Evolutionary conservation across 225 moss, liverwort and hornwort genomes (phyloP), one percentile per base, ranked within the genome.

Genomic region (Ulota crispa): DNA sequence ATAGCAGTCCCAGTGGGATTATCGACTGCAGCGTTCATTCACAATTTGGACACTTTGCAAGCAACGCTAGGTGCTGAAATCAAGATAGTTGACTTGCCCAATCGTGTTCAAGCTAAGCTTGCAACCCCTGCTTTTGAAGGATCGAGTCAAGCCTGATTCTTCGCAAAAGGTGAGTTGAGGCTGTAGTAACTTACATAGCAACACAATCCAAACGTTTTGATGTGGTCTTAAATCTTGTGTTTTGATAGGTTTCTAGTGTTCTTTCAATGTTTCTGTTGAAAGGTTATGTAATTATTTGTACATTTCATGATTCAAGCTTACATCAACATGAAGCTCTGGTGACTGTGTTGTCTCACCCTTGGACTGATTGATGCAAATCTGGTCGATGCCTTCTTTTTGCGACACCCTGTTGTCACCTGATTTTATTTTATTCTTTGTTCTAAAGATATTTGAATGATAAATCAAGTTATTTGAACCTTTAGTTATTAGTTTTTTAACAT

Each of bases 11-110:
- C 90, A 20, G 86, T 86, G 53, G 83, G 83, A 64, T 72, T 90
- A 59, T 86, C 90, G 10, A 82, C 82, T 23, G 87, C 81, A 21
- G 79, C 83, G 1, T 83, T 90, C 59, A 57, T 90, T 18, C 85
- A 88, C 69, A 88, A 90, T 47, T 59, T 90, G 72, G 87, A 86
- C 79, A 90, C 90, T 41, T 53, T 90, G 79, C 85, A 88, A 77
- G 81, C 81, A 83, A 82, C 88, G 4, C 60, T 90, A 14, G 86
- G 90, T 63, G 90, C 87, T 56, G 88, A 90, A 85, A 88, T 90
- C 81, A 86, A 71, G 72, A 74, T 86, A 50, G 77, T 73, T 47
- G 87, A 90, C 9, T 70, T 90, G 55, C 90, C 83, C 19, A 75
- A 54, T 81, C 75, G 67, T 72, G 74, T 71, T 41, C 43, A 42